Percentiles rank a stretch among this genome's conserved stretches.
Evolutionary conservation across 2,329 filamentous ascomycete species (phyloP).

Genomic region (Fonsecaea monophora): DNA sequence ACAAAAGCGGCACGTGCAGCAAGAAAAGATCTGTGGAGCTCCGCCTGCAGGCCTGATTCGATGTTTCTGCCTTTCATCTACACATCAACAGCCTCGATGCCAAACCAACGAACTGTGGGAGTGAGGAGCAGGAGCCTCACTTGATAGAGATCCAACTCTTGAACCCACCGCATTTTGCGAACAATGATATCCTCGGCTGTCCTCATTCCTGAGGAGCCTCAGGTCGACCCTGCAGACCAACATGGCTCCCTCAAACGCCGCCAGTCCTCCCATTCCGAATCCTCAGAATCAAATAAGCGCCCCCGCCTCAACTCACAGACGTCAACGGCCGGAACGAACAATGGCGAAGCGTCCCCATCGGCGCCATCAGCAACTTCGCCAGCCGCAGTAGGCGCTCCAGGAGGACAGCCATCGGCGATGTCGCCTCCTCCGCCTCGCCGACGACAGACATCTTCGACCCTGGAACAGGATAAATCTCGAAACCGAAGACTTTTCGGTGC

Average conservation of each 20-base stretch:
- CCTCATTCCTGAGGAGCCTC: constrained; percentile 42
- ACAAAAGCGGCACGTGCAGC: constrained; percentile 23
- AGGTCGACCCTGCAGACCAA: constrained; percentile 15
- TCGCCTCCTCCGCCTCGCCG: constrained; percentile 27
- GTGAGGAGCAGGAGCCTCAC: neutral
- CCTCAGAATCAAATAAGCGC: constrained; percentile 31
- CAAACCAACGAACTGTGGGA: neutral
- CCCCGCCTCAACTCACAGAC: constrained; percentile 28
- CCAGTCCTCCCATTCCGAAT: constrained; percentile 29
- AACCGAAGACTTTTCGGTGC: constrained; percentile 86
- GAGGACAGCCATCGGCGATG: constrained; percentile 18
- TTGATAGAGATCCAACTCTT: neutral
- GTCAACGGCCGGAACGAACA: constrained; percentile 33
- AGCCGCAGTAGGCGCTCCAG: constrained; percentile 8
- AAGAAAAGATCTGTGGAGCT: constrained; percentile 8
- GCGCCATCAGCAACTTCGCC: constrained; percentile 40
- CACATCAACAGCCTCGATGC: constrained; percentile 7
- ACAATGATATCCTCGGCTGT: constrained; percentile 47
- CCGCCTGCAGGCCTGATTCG: constrained; percentile 23
- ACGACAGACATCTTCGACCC: constrained; percentile 38
- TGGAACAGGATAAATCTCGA: constrained; percentile 80
- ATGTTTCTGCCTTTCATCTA: neutral
- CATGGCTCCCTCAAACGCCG: constrained; percentile 33
- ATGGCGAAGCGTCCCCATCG: constrained; percentile 58
- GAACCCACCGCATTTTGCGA: neutral